Percentiles rank a stretch among this genome's conserved stretches.
Conservation (phyloP, 176 grass and related monocot genomes). For the Thinopyrum elongatum region DNA sequence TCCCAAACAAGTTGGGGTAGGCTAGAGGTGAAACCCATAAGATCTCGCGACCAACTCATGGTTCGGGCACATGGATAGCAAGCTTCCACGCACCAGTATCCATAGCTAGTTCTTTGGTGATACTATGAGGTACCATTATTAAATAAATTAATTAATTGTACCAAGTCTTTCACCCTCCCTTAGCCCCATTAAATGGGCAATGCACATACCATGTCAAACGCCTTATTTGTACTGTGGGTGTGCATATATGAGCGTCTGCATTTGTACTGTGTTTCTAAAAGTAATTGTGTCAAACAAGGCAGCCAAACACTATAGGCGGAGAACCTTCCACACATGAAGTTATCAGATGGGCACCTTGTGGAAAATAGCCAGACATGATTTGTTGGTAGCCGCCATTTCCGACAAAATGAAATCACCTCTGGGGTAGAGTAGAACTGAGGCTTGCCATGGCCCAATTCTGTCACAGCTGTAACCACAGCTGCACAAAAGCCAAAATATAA, state of each 20-base stretch:
- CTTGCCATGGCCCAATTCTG: slow-evolving; percentile 77
- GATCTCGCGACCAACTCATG: too few relatives aligned
- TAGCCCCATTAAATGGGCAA: neutral
- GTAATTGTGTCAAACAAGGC: neutral
- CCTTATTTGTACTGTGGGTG: too few relatives aligned
- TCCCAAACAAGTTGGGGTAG: too few relatives aligned
- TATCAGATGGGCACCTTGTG: slow-evolving; percentile 64
- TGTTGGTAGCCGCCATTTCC: slow-evolving; percentile 86
- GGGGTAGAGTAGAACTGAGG: slow-evolving; percentile 96
- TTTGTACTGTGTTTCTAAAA: too few relatives aligned
- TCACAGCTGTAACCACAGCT: slow-evolving; percentile 89
- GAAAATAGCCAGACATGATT: slow-evolving; percentile 97
- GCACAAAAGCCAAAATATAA: slow-evolving; percentile 28
- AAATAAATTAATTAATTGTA: slow-evolving; percentile 25
- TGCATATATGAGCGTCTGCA: too few relatives aligned
- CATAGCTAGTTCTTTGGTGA: too few relatives aligned
- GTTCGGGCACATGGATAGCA: too few relatives aligned
- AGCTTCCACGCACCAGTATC: too few relatives aligned
- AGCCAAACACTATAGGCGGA: neutral
- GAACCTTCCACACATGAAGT: slow-evolving; percentile 3
- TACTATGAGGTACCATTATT: neutral
- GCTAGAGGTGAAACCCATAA: too few relatives aligned
- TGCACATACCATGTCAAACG: neutral
- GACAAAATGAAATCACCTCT: slow-evolving; percentile 86
- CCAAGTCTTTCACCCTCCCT: neutral